phyloP scores from a whole-genome alignment of 148 eudicot species.

The Dysphania ambrosioides region DNA sequence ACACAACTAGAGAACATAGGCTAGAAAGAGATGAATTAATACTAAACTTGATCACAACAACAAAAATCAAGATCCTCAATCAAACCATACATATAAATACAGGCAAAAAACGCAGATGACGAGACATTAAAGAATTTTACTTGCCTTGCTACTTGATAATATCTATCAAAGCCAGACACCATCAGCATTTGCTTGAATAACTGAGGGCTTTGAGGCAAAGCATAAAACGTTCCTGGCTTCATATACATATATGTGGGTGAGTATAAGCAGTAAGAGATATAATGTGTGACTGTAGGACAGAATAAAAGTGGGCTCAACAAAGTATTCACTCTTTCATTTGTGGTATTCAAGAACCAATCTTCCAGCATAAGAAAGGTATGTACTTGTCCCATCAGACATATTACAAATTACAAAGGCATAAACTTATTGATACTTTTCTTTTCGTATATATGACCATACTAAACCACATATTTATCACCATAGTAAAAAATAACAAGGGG shows the following conservation, averaged over 20 bases:
- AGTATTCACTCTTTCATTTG: not conserved
- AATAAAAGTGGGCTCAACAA: not conserved
- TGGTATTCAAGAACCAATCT: no score
- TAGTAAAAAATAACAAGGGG: not conserved
- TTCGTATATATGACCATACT: no score
- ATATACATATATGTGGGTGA: constrained; percentile 35
- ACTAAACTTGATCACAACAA: constrained; percentile 1
- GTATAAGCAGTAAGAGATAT: constrained; percentile 19
- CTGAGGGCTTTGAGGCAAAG: constrained; percentile 99
- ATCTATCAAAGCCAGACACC: constrained; percentile 90
- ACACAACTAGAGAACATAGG: constrained; percentile 5
- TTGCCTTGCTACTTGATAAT: constrained; percentile 96
- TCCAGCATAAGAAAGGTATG: no score
- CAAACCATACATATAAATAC: not conserved
- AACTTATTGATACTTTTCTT: not conserved
- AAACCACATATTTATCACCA: not conserved
- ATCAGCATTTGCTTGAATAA: constrained; percentile 97
- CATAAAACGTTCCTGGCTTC: constrained; percentile 98
- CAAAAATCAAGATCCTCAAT: not conserved
- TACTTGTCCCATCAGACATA: not conserved
- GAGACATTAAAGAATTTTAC: constrained; percentile 6
- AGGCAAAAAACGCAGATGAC: constrained; percentile 5
- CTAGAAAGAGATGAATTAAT: not conserved
- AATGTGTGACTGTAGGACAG: constrained; percentile 3
- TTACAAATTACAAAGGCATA: not conserved